Conservation (phyloP, 2,329 filamentous ascomycete genomes). For the Juglanconis oblonga region DNA sequence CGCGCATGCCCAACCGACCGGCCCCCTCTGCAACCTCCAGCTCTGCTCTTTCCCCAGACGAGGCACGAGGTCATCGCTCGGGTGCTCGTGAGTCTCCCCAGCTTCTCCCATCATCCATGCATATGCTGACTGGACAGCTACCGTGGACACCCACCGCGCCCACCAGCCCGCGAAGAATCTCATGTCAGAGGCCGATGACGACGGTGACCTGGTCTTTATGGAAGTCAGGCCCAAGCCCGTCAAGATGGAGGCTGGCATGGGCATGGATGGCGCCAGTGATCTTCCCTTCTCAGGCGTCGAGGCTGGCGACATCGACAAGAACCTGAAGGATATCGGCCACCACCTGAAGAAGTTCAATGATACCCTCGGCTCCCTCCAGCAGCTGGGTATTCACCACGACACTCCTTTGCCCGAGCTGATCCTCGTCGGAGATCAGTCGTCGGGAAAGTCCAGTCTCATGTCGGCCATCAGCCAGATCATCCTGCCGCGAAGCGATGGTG, state of each 20-base stretch:
- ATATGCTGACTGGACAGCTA: slow-evolving; percentile 24
- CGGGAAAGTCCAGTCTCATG: slow-evolving; percentile 73
- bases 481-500: slow-evolving; percentile 66
- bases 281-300: slow-evolving; percentile 9
- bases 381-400: slow-evolving; percentile 69
- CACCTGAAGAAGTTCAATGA: slow-evolving; percentile 64
- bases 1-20: slow-evolving; percentile 6
- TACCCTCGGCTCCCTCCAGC: slow-evolving; percentile 64
- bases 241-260: slow-evolving; percentile 8
- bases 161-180: neutral
- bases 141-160: slow-evolving; percentile 23
- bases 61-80: slow-evolving; percentile 19
- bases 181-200: slow-evolving; percentile 18
- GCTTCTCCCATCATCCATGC: too few species aligned
- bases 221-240: slow-evolving; percentile 21
- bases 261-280: slow-evolving; percentile 24
- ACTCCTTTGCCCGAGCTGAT: slow-evolving; percentile 75
- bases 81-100: slow-evolving; percentile 23
- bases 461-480: slow-evolving; percentile 67
- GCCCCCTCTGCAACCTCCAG: slow-evolving; percentile 9
- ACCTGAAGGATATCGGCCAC: slow-evolving; percentile 55
- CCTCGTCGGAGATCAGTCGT: slow-evolving; percentile 79
- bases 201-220: slow-evolving; percentile 26
- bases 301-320: slow-evolving; percentile 29
- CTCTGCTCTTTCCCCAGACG: slow-evolving; percentile 6